phyloP scores from a whole-genome alignment of 139 green algal species.

The Chlamydomonas schloesseri region DNA sequence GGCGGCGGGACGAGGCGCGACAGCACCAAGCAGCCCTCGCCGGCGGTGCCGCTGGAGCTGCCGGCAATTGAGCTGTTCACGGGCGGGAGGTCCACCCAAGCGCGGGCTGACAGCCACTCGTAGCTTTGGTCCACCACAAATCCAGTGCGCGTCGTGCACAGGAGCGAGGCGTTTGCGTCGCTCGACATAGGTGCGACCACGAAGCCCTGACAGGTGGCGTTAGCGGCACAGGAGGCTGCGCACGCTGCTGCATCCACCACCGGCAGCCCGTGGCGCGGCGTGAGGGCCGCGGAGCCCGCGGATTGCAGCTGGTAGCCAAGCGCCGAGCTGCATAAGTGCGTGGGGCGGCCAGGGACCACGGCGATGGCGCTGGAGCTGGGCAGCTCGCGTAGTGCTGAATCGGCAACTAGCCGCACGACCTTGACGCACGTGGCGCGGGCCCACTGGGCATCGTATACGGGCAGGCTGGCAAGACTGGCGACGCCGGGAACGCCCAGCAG shows the following conservation, averaged over 20 bases:
- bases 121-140: not conserved
- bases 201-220: not conserved
- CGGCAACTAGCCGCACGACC: not conserved
- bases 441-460: not conserved
- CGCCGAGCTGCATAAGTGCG: not conserved
- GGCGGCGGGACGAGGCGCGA: not conserved
- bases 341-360: not conserved
- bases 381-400: not conserved
- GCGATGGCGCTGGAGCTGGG: too few species aligned
- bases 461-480: not conserved
- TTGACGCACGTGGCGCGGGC: not conserved
- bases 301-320: not conserved
- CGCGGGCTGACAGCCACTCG: not conserved
- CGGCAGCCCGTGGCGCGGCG: not conserved
- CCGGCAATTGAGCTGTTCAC: not conserved
- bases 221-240: not conserved
- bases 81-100: not conserved
- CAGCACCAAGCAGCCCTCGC: not conserved
- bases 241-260: not conserved
- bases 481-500: not conserved
- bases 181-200: not conserved
- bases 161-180: not conserved
- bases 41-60: not conserved
- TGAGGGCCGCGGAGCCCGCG: not conserved
- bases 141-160: not conserved